Percentiles rank a stretch among this genome's conserved stretches.
These are phyloP conservation scores for Smittium culicis DNA, from an alignment of 371 early-diverging fungal species.

Conservation along the genomic window DNA sequence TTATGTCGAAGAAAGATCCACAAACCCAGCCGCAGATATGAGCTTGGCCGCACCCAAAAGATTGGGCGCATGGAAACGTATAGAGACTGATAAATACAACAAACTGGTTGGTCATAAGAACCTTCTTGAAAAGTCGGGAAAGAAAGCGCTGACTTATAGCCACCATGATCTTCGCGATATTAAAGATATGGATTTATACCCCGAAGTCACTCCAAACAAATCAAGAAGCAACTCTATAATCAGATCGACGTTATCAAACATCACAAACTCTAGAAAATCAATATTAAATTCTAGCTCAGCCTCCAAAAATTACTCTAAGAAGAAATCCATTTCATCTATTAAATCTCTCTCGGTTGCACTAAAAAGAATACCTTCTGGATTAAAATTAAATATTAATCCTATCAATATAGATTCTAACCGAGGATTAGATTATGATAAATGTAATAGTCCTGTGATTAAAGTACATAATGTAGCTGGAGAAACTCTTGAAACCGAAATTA, in stretches of 20 bases:
- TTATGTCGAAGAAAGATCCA: slow-evolving; percentile 19
- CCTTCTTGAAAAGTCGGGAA: not conserved
- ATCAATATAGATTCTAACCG: not conserved
- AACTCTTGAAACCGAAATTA: not conserved
- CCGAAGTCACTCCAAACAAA: not conserved
- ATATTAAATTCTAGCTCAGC: not conserved
- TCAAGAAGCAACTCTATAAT: not conserved
- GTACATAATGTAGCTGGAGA: not conserved
- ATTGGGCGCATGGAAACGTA: slow-evolving; percentile 7
- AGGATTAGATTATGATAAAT: not conserved
- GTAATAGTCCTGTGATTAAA: not conserved
- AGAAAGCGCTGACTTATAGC: not conserved
- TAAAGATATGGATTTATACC: not conserved
- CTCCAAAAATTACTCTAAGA: not conserved
- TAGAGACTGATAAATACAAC: not conserved
- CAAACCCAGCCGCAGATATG: slow-evolving; percentile 19
- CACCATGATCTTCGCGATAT: not conserved
- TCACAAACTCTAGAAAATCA: not conserved
- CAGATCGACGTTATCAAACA: not conserved
- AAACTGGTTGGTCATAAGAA: not conserved
- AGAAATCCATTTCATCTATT: too few relatives aligned
- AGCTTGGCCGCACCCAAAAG: slow-evolving; percentile 15
- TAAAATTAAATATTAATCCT: not conserved
- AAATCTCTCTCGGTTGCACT: not conserved
- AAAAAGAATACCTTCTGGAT: not conserved